Base-by-base conservation (phyloP, 495 filamentous ascomycete species). In the Penicillium argentinense region DNA sequence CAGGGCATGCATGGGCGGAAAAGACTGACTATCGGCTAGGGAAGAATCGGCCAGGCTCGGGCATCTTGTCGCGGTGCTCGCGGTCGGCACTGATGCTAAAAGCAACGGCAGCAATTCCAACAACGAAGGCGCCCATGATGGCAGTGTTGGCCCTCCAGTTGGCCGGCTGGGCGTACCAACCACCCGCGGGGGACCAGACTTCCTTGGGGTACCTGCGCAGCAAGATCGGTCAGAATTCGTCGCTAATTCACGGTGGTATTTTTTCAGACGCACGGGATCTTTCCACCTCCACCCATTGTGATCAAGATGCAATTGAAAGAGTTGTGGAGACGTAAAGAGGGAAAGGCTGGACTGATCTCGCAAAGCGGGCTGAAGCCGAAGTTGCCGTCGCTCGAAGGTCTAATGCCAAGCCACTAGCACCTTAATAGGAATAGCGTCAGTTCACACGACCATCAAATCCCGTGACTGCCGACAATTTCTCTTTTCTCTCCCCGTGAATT, bases 141-240 rank as follows among this genome's bases (percentile, higher is more conserved):
- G 88, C 88, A 7, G 93, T 98, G 73, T 98, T 98, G 28, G 73
- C 64, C 68, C 85, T 95, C 95, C 95, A 98, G 78, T 98, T 98
- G 53, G 75, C 74, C 8, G 93, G 93, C 66, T 90, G 92, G 23
- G 85, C 72, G 71, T 98, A 98, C 93, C 95, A 98, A 60, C 93
- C 93, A 76, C 93, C 93, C 46, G 93, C 79, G 48, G 93, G 93
- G 61, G 93, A 97, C 93, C 93, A 98, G 75, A 98, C 88, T 76
- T 98, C 91, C 77, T 96, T 96, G 63, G 93, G 93, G 71, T 96
- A 97, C 63, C 92, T 97, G 60, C 22, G 51, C 25, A 42, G 37
- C 38, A 39, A 14, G 27, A 49, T 49, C 24, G 38, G 57, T 68
- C 37, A 68, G 68, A 34, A 49, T 42, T 26, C 32, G 45, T 17